Percentiles rank a stretch among this genome's conserved stretches.
Evolutionary conservation across 2,329 filamentous ascomycete genomes (phyloP).

Genomic region (Neofusicoccum parvum): DNA sequence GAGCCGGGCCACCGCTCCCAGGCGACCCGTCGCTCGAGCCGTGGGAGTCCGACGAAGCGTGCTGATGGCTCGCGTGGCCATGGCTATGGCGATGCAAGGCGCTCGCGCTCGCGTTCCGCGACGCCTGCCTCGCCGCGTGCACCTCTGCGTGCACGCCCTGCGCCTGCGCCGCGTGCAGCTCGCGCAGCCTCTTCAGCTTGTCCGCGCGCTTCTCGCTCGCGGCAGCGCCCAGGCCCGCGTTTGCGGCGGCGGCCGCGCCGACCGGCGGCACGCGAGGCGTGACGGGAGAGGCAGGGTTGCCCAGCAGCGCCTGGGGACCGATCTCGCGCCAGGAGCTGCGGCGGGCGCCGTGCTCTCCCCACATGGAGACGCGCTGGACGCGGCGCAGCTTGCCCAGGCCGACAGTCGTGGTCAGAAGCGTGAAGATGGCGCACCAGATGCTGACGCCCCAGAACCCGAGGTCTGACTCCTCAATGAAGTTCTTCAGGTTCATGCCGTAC

Average conservation of each 20-base stretch:
- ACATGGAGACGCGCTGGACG: constrained; percentile 89
- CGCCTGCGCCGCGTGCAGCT: constrained; percentile 12
- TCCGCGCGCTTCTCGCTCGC: constrained; percentile 1
- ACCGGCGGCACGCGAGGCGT: constrained; percentile 2
- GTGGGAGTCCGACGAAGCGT: no score
- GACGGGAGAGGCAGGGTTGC: not conserved
- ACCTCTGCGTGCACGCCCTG: constrained; percentile 9
- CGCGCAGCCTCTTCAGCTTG: constrained; percentile 12
- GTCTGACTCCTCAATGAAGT: constrained; percentile 94
- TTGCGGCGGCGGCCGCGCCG: not conserved
- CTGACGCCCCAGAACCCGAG: constrained; percentile 82
- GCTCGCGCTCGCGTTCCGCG: not conserved
- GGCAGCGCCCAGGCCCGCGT: not conserved
- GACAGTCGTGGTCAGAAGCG: constrained; percentile 77
- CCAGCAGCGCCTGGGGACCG: not conserved
- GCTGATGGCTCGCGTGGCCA: not conserved
- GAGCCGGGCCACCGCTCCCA: not conserved
- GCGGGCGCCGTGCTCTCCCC: constrained; percentile 51
- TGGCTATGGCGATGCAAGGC: not conserved
- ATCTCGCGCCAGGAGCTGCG: constrained; percentile 18
- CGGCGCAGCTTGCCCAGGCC: constrained; percentile 81
- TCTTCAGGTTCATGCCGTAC: constrained; percentile 99
- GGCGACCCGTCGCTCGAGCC: not conserved
- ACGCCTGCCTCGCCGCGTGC: constrained; percentile 3
- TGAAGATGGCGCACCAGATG: constrained; percentile 69